These are phyloP conservation scores for Dalbergia cochinchinensis DNA, from an alignment of 306 rosid genomes.

Conservation along the genomic window DNA sequence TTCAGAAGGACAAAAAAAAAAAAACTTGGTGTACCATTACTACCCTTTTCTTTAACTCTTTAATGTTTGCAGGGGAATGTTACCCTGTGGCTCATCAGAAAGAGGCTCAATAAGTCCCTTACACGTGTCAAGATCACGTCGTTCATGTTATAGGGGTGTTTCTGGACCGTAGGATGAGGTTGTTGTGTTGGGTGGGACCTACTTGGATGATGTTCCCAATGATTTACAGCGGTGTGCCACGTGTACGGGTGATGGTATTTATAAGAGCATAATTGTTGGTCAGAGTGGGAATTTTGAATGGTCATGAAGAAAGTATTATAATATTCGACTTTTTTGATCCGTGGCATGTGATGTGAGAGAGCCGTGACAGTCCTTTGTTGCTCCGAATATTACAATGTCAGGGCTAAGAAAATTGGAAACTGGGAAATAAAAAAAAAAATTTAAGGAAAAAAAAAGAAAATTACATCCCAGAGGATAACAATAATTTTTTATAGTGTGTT, in stretches of 20 bases:
- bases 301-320: constrained; percentile 31
- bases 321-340: constrained; percentile 45
- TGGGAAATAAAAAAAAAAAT: background rate
- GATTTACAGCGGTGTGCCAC: constrained; percentile 54
- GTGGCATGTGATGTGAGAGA: constrained; percentile 62
- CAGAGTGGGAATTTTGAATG: constrained; percentile 55
- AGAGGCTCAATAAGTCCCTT: background rate
- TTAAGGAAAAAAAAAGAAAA: background rate
- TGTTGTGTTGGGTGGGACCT: constrained; percentile 51
- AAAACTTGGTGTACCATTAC: background rate
- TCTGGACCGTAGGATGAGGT: background rate
- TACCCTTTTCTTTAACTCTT: constrained; percentile 55
- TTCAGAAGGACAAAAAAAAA: constrained; percentile 1
- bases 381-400: constrained; percentile 62
- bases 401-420: constrained; percentile 46
- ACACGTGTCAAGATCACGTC: constrained; percentile 26
- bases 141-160: background rate
- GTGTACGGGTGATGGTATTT: constrained; percentile 62
- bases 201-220: constrained; percentile 63
- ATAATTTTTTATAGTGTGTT: background rate
- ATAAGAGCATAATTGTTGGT: constrained; percentile 63
- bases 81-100: constrained; percentile 6
- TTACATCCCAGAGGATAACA: background rate
- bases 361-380: constrained; percentile 49
- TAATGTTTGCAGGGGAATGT: constrained; percentile 30